Evolutionary conservation across 805 yeast genomes (phyloP).

Genomic region (Candida odintsovae): DNA sequence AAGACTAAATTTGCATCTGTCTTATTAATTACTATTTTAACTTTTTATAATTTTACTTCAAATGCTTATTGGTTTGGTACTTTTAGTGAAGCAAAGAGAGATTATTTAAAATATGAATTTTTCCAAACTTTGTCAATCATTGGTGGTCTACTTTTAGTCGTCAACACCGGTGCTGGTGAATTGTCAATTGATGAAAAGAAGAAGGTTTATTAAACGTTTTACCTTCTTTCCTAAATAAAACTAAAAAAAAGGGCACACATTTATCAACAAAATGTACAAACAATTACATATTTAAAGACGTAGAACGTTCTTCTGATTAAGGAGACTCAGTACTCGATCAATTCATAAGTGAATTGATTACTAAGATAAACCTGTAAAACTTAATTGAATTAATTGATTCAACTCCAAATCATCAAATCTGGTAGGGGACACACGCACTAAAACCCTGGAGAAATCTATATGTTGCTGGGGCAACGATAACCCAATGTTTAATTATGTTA

Average conservation of each 20-base stretch:
- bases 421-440: too few species aligned
- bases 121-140: conserved; percentile 93
- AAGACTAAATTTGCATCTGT: conserved; percentile 87
- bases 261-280: neutral
- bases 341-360: too few species aligned
- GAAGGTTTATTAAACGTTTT: conserved; percentile 68
- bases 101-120: conserved; percentile 84
- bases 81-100: conserved; percentile 67
- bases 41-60: conserved; percentile 68
- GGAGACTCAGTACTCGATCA: too few species aligned
- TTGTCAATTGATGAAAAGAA: conserved; percentile 92
- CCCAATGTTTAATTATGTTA: too few species aligned
- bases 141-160: conserved; percentile 88
- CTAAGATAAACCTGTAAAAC: too few species aligned
- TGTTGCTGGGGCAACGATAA: too few species aligned
- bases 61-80: conserved; percentile 85
- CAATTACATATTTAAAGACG: too few species aligned
- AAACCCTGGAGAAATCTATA: too few species aligned
- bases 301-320: too few species aligned
- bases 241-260: neutral
- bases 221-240: too few species aligned
- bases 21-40: conserved; percentile 57
- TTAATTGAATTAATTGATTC: too few species aligned
- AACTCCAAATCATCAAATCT: too few species aligned
- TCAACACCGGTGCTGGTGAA: conserved; percentile 95